A percentile compares a stretch with the other conserved stretches of the same genome.
These are phyloP conservation scores for Boletellus ananas DNA, from an alignment of 768 basidiomycete species.

Conservation along the genomic window DNA sequence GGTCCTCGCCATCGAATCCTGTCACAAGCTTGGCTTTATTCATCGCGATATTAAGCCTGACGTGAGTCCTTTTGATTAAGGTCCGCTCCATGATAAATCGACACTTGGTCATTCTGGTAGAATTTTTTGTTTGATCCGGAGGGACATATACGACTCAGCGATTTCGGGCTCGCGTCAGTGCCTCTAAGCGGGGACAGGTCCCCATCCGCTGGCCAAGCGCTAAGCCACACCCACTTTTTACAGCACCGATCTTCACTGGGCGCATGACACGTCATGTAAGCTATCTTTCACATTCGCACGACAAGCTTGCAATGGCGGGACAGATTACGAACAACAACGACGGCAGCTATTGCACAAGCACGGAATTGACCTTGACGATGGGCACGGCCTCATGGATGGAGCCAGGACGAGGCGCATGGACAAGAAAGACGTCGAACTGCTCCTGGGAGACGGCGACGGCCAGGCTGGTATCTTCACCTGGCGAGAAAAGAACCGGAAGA, in stretches of 20 bases:
- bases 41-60: constrained; percentile 98
- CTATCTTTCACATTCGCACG: constrained; percentile 4
- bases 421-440: constrained; percentile 73
- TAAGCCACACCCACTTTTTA: constrained; percentile 19
- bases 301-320: constrained; percentile 6
- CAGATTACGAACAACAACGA: constrained; percentile 94
- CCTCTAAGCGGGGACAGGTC: constrained; percentile 22
- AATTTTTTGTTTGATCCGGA: constrained; percentile 94
- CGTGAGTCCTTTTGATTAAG: constrained; percentile 44
- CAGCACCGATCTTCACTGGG: constrained; percentile 93
- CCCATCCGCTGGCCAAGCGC: constrained; percentile 10
- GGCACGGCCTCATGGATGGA: constrained; percentile 59
- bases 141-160: constrained; percentile 92
- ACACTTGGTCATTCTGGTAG: constrained; percentile 39
- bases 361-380: constrained; percentile 91
- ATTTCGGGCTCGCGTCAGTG: constrained; percentile 93
- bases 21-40: constrained; percentile 93
- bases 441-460: constrained; percentile 82
- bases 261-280: constrained; percentile 89
- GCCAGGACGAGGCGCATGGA: constrained; percentile 76
- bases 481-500: constrained; percentile 90
- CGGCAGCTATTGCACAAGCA: constrained; percentile 84
- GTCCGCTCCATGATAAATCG: constrained; percentile 24
- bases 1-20: constrained; percentile 90
- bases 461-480: constrained; percentile 88